Conservation (phyloP, 495 filamentous ascomycete genomes). For the Letharia columbiana region DNA sequence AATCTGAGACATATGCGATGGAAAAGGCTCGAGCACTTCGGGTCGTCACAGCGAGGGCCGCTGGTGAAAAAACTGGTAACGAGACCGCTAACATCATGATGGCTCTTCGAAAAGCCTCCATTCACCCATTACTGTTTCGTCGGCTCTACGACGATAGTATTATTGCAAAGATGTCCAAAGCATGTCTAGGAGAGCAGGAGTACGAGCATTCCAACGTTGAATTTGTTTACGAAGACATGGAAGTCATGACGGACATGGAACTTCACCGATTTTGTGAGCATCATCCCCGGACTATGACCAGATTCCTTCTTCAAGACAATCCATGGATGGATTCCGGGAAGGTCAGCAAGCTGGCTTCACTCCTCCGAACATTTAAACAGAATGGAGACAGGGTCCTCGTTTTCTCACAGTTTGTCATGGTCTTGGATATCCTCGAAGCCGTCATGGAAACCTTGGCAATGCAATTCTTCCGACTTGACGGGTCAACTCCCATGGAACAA, state of each 20-base stretch:
- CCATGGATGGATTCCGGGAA: constrained; percentile 95
- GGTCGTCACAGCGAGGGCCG: constrained; percentile 48
- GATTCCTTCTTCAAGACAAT: constrained; percentile 59
- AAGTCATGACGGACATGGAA: constrained; percentile 70
- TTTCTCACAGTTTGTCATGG: constrained; percentile 87
- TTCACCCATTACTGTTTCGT: constrained; percentile 83
- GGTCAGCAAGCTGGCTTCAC: constrained; percentile 62
- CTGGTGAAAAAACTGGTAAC: constrained; percentile 47
- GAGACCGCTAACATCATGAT: constrained; percentile 71
- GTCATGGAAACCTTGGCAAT: constrained; percentile 69
- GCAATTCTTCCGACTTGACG: constrained; percentile 72
- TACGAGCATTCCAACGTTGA: constrained; percentile 52
- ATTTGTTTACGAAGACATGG: constrained; percentile 63
- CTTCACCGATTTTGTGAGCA: constrained; percentile 70
- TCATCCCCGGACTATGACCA: constrained; percentile 57
- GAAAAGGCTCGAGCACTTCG: constrained; percentile 47
- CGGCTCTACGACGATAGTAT: constrained; percentile 64
- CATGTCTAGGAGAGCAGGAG: constrained; percentile 56
- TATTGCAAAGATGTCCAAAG: constrained; percentile 69
- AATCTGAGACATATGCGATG: constrained; percentile 62
- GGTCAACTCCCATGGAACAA: constrained; percentile 70
- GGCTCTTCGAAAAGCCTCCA: constrained; percentile 83
- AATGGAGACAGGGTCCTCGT: constrained; percentile 83
- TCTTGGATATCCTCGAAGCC: constrained; percentile 79
- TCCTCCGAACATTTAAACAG: constrained; percentile 61